Base-by-base conservation (phyloP, 208 protist species). In the Phytomonas serpens region DNA sequence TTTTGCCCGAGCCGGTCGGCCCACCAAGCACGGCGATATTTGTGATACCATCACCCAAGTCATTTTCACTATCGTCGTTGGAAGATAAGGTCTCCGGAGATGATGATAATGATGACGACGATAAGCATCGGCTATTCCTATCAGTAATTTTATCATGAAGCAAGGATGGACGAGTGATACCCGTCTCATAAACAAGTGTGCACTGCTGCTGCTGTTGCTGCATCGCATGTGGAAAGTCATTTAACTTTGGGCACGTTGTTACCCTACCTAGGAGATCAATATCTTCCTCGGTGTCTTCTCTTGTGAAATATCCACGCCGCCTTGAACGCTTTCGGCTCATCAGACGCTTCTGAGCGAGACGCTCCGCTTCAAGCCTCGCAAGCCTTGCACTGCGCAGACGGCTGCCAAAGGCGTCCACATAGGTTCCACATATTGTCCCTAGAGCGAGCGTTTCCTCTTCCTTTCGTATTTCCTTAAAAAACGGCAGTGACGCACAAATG, bases 11-110 rank as follows among this genome's bases (percentile, higher is more conserved):
- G 10, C 89, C 89, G 34, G 77, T 88, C 0, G 87, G 81, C 27
- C 89, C 89, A 30, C 83, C 79, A 10, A 94, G 70, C 69, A 94
- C 83, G 27, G 85, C 87, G 64, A 94, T 92, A 70, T 91, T 94
- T 0, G 89, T 92, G 29, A 94, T 82, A 3, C 32, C 67, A 7
- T 76, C 73, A 29, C 67, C 72, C 3, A 69, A 68, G 62, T 77
- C 73, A 36, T 32, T 42, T n/a, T 61, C 75, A 33, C 51, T 80
- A 69, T 31, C 69, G 57, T 61, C 63, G 38, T 52, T 67, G 6
- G 63, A 51, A 67, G 34, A 38, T 62, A 47, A 19, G 19, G 63
- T 62, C 37, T 38, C 34, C 40, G 23, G n/a, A 27, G 63, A 67
- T 7, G 34, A 67, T 7, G 67, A 40, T 23, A 40, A 70, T 70